Base-by-base conservation (phyloP, 305 asterid genomes). In the Fraxinus floribunda region DNA sequence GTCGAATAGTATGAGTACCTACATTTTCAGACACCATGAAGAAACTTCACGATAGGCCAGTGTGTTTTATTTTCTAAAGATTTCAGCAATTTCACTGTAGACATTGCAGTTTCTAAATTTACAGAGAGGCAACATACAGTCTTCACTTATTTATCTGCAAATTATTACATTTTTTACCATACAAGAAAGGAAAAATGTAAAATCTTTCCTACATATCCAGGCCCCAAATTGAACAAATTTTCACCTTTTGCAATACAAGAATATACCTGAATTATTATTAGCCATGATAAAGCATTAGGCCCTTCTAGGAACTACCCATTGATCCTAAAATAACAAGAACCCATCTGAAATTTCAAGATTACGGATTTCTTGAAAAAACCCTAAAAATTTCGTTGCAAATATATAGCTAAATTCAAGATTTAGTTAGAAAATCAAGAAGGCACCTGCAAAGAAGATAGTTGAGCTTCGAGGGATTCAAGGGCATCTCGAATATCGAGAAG, bases 391-490 rank as follows among this genome's bases (percentile, higher is more conserved):
- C 22, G 7, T 7, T 2, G 62, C 18, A 38, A 83, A 68, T 71
- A 80, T 38, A 62, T n/a, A 57, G 74, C 52, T 35, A 71, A 72
- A 6, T 41, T 73, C 26, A 4, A 57, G 16, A 62, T 13, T 55
- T 3, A 18, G 44, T 60, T 15, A 36, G 55, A 62, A 77, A 83
- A 29, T 2, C 1, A 81, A 64, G 32, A 41, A 62, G 29, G 24
- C 46, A 95, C 99, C 99, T 95, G 99, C 86, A 95, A 87, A 85
- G 97, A 91, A 84, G 97, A 90, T 2, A 95, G 90, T 83, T 91
- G 99, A 2, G 87, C 92, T 86, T 95, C 97, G 41, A 95, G 97
- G 79, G 96, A 89, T 77, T 93, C 96, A 76, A 95, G 97, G 18
- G 99, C 97, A 78, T 95, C 98, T 83, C 88, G 86, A 79, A 94